Evolutionary conservation across 768 basidiomycete species (phyloP), one percentile per base, ranked within the genome.

Genomic region (Trametes punicea): DNA sequence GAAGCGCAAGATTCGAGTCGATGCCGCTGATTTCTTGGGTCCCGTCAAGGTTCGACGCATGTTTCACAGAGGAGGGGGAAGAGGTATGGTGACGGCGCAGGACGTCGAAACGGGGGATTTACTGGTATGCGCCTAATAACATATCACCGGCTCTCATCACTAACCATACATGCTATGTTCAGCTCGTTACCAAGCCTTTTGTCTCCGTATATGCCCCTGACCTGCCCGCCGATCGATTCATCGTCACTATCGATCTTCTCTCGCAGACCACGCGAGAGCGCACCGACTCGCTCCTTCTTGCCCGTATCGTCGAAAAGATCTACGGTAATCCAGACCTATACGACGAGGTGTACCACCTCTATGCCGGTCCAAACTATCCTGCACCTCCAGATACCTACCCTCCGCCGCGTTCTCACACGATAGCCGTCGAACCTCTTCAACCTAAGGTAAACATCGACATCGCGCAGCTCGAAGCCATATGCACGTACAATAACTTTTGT

Each of bases 131-230:
- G 10, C 8, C 23, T 41, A 18, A 10, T 25, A 9, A 20, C 9
- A 6, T 18, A 20, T 20, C 18, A 0, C 3, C n/a, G 2, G 3
- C 1, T 7, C n/a, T 29, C 44, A 0, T 25, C 20, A 2, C 16
- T 25, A 21, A 5, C 15, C 40, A 11, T 47, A 7, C 51, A 27
- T 4, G 10, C 8, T 5, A 6, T 16, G 30, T 5, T 15, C n/a
- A 68, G 67, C 49, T 70, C 27, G 67, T 68, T 10, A 18, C 67
- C 3, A 72, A 69, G 51, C 65, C 70, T 3, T 68, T 68, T 40
- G 64, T 59, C 10, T 60, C 60, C 11, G 53, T 49, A 6, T 65
- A 56, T 44, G 47, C 47, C 0, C 33, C 58, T 21, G 64, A 67
- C 15, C 41, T 58, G 7, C 56, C 54, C 1, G 26, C 39, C 18